Base-by-base conservation (phyloP, 805 yeast genomes). In the Wilhelminamyces savonicus region DNA sequence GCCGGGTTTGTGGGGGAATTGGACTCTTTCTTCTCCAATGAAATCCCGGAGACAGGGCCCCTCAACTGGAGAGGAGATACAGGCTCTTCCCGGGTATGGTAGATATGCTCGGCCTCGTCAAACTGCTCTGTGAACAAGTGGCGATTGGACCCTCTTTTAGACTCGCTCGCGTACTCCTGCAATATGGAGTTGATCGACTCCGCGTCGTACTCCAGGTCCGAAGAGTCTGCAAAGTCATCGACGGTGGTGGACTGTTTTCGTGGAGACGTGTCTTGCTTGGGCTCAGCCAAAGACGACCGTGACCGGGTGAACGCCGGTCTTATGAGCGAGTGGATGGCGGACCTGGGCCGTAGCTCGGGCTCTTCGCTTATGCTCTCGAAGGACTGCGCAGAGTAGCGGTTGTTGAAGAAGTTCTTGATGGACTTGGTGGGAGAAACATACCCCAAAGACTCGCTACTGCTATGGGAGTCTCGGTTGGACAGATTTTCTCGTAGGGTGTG, bases 141-240 rank as follows among this genome's bases (percentile, higher is more conserved):
- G 13, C 21, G 31, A 8, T 28, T 27, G 29, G 17, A n/a, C n/a
- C n/a, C 35, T 24, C 38, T 31, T 29, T 12, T 28, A 34, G 24
- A 34, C 21, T 17, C 34, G 21, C 25, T 26, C 23, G 24, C 44
- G 28, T 59, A 56, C 21, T 54, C 63, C 16, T 53, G 46, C 5
- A 59, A 43, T 7, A 59, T 44, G 12, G 57, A 50, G 28, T 56
- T 52, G 7, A 59, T 46, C 17, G 59, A 54, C 13, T 52, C 59
- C 3, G 54, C 44, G 19, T 46, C 48, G 32, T 28, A 31, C n/a
- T 36, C 45, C 37, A 27, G 36, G 16, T 11, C 40, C 2, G 51
- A 41, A 2, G 53, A 41, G 38, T 63, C 70, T 12, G 69, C 69
- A 40, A 63, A 60, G 25, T 62, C 69, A 8, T 50, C 56, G 15